A percentile compares a stretch with the other conserved stretches of the same genome.
These are phyloP conservation scores for Diaporthe ilicicola DNA, from an alignment of 2,329 filamentous ascomycete genomes.

Conservation along the genomic window DNA sequence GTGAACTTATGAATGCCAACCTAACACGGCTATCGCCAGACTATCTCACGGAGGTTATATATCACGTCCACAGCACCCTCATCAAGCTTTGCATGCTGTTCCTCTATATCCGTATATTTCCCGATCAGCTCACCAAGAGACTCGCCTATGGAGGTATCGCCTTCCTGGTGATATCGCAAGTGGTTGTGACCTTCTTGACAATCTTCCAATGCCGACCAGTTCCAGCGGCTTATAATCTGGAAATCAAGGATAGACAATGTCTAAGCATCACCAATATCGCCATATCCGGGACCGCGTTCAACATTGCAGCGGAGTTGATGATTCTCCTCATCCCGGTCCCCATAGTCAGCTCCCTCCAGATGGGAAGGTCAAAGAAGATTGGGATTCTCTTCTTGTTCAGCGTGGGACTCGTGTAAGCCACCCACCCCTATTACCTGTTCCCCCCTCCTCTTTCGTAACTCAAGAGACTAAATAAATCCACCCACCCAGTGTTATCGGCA, in stretches of 20 bases:
- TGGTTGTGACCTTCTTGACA: constrained; percentile 7
- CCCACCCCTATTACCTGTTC: no score
- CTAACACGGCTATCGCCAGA: background rate
- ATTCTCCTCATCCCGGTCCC: constrained; percentile 7
- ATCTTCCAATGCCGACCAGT: constrained; percentile 5
- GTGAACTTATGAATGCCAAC: background rate
- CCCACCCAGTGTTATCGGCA: background rate
- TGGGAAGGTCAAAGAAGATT: constrained; percentile 2
- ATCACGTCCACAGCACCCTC: constrained; percentile 8
- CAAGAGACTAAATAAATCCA: background rate
- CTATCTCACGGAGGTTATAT: constrained; percentile 6
- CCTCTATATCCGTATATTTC: constrained; percentile 3
- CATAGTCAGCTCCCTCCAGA: constrained; percentile 3
- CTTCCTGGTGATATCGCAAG: constrained; percentile 14
- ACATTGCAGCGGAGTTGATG: constrained; percentile 4
- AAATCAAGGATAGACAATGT: background rate
- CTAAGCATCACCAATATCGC: constrained; percentile 1
- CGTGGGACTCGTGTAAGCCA: constrained; percentile 1
- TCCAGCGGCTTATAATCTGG: background rate
- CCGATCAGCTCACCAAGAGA: background rate
- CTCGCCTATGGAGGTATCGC: background rate
- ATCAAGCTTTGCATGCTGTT: constrained; percentile 21
- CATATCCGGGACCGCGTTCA: background rate
- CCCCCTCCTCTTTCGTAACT: no score
- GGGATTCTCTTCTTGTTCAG: constrained; percentile 4